Conservation (phyloP, 2,329 filamentous ascomycete genomes). For the Talaromyces sp. region DNA sequence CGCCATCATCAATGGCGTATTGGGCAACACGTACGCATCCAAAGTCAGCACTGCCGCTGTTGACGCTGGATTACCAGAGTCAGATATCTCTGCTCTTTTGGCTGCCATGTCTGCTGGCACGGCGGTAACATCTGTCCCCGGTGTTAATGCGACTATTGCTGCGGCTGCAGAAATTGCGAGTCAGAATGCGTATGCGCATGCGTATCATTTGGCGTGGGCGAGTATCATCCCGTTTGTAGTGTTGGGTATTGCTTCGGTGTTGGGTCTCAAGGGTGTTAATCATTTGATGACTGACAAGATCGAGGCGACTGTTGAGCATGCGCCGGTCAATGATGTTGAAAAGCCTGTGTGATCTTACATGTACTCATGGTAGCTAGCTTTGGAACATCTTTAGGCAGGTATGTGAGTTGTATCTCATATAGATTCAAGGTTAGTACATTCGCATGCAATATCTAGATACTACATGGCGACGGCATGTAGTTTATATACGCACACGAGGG, state of each 20-base stretch:
- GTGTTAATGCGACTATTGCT: constrained; percentile 42
- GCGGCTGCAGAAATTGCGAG: constrained; percentile 43
- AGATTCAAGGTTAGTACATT: too few relatives aligned
- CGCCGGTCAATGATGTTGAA: background rate
- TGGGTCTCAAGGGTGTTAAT: constrained; percentile 49
- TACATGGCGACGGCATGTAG: too few relatives aligned
- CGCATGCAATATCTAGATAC: too few relatives aligned
- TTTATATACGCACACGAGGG: too few relatives aligned
- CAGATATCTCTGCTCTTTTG: background rate
- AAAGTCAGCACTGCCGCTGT: background rate
- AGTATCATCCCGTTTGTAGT: constrained; percentile 55
- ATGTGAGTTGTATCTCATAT: too few relatives aligned
- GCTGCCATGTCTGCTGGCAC: background rate
- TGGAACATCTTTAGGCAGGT: too few relatives aligned
- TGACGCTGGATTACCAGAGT: background rate
- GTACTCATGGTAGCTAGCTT: background rate
- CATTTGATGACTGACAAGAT: constrained; percentile 57
- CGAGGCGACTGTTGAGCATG: constrained; percentile 32
- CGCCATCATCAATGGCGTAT: background rate
- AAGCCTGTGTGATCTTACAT: background rate
- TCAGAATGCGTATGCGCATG: constrained; percentile 47
- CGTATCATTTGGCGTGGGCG: constrained; percentile 52
- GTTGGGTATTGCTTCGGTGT: constrained; percentile 47
- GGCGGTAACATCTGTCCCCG: constrained; percentile 28
- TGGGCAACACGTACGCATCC: background rate